phyloP scores from a whole-genome alignment of 257 asterid species.

The Leptodermis oblonga region DNA sequence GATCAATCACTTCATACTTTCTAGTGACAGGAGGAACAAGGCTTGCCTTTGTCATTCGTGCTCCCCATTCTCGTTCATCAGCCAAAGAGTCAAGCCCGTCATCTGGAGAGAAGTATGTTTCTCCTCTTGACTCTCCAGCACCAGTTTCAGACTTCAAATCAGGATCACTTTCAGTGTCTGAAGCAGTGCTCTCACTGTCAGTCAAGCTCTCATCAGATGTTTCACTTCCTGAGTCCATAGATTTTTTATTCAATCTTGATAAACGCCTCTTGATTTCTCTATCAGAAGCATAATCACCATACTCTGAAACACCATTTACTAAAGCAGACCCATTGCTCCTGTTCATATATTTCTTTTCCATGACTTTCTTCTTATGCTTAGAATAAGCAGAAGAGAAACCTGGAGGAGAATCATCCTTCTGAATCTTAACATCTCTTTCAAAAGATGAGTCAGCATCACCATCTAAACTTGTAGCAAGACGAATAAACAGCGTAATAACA shows the following conservation, averaged over 20 bases:
- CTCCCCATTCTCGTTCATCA: slow-evolving; percentile 99
- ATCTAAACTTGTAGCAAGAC: slow-evolving; percentile 77
- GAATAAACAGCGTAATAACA: slow-evolving; percentile 63
- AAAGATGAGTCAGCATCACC: slow-evolving; percentile 49
- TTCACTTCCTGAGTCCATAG: slow-evolving; percentile 78
- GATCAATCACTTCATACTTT: slow-evolving; percentile 90
- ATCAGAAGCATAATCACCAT: slow-evolving; percentile 81
- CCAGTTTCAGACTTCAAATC: slow-evolving; percentile 56
- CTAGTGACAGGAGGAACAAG: slow-evolving; percentile 98
- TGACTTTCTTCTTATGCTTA: slow-evolving; percentile 62
- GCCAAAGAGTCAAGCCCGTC: slow-evolving; percentile 77
- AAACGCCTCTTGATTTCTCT: slow-evolving; percentile 81
- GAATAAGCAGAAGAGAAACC: slow-evolving; percentile 69
- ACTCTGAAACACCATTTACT: slow-evolving; percentile 53
- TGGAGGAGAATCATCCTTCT: slow-evolving; percentile 76
- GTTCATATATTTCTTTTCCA: slow-evolving; percentile 58
- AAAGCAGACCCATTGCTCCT: slow-evolving; percentile 58
- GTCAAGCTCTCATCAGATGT: slow-evolving; percentile 69
- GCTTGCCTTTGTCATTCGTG: slow-evolving; percentile 97
- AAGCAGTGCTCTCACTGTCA: slow-evolving; percentile 69
- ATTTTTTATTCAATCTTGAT: slow-evolving; percentile 71
- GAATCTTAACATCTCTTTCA: slow-evolving; percentile 55
- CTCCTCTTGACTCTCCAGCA: slow-evolving; percentile 54
- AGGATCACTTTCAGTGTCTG: slow-evolving; percentile 84
- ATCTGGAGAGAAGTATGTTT: slow-evolving; percentile 47